phyloP scores from a whole-genome alignment of 176 grass and related monocot genomes.

The Sorghum bicolor region Sorghum_bicolor_NCBIv3 NC_012871.2:74188001-74188500 shows the following conservation, averaged over 20 bases:
- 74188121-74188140: background rate
- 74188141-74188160: background rate
- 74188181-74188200: background rate
- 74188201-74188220: background rate
- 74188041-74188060: background rate
- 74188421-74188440: no score
- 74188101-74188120: background rate
- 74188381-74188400: no score
- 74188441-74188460: no score
- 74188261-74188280: background rate
- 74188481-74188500: no score
- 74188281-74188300: background rate
- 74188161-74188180: background rate
- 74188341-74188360: no score
- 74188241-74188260: background rate
- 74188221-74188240: background rate
- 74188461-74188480: no score
- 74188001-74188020: conserved; percentile 21
- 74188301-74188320: background rate
- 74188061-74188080: background rate
- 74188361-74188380: no score
- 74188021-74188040: no score
- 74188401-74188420: no score
- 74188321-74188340: background rate
- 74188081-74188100: background rate